Evolutionary conservation across 208 protist genomes (phyloP).

Genomic region (Crithidia bombi): DNA sequence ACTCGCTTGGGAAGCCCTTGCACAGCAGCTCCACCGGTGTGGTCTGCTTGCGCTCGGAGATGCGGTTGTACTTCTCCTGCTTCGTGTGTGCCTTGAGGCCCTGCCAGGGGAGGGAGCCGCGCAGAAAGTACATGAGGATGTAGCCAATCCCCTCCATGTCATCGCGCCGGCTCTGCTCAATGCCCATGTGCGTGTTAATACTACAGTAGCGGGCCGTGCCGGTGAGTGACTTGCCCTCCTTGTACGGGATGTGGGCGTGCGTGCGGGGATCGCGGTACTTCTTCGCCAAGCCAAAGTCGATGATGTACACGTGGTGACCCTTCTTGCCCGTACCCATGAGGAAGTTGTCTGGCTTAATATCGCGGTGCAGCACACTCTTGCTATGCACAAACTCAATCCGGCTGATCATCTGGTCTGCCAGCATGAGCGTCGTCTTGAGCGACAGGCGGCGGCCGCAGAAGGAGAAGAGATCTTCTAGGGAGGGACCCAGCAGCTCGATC

Average conservation of each 20-base stretch:
- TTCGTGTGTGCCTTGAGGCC: conserved; percentile 96
- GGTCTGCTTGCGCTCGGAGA: conserved; percentile 97
- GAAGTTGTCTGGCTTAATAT: conserved; percentile 97
- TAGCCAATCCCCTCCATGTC: conserved; percentile 99
- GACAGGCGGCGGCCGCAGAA: conserved; percentile 88
- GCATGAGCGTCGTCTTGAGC: conserved; percentile 93
- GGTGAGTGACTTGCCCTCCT: conserved; percentile 99
- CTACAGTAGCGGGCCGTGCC: conserved; percentile 99
- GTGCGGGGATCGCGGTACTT: conserved; percentile 98
- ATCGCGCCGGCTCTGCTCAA: conserved; percentile 96
- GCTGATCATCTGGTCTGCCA: conserved; percentile 92
- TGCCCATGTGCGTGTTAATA: conserved; percentile 99
- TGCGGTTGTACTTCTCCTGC: conserved; percentile 99
- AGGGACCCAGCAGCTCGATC: conserved; percentile 93
- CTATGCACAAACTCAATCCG: conserved; percentile 94
- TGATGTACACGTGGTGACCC: conserved; percentile 95
- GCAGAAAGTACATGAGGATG: conserved; percentile 99
- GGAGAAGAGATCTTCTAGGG: conserved; percentile 92
- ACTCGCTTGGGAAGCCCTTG: conserved; percentile 94
- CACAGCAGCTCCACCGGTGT: conserved; percentile 97
- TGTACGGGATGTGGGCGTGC: conserved; percentile 99
- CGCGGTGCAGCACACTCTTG: conserved; percentile 93
- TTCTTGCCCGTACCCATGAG: conserved; percentile 92
- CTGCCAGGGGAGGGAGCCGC: conserved; percentile 99
- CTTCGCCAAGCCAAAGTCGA: conserved; percentile 99